Percentiles rank a stretch among this genome's conserved stretches.
These are phyloP conservation scores for Trichoderma oligosporum DNA, from an alignment of 2,329 filamentous ascomycete genomes.

Conservation along the genomic window DNA sequence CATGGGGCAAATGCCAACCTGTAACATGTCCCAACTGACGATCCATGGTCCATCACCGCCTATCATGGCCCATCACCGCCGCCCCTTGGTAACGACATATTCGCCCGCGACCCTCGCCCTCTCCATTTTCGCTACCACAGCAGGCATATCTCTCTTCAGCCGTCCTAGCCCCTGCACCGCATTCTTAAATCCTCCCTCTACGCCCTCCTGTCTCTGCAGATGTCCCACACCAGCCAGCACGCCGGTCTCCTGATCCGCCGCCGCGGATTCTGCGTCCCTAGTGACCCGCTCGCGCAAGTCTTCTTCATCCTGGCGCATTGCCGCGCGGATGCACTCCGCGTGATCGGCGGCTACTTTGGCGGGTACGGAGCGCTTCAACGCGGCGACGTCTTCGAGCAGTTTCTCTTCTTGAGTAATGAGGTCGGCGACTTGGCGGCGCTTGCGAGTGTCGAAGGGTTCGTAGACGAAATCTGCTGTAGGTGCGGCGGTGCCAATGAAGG, in stretches of 20 bases:
- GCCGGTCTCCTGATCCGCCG: not conserved
- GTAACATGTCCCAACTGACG: not conserved
- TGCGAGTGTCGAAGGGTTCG: slow-evolving; percentile 58
- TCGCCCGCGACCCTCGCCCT: slow-evolving; percentile 57
- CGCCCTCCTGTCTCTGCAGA: slow-evolving; percentile 41
- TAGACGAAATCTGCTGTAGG: slow-evolving; percentile 38
- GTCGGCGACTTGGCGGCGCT: slow-evolving; percentile 56
- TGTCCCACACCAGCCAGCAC: slow-evolving; percentile 27
- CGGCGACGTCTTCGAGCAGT: slow-evolving; percentile 60
- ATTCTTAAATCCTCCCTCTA: slow-evolving; percentile 45
- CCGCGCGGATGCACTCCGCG: slow-evolving; percentile 39
- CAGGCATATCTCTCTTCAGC: slow-evolving; percentile 58
- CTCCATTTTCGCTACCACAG: slow-evolving; percentile 62
- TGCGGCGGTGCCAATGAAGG: slow-evolving; percentile 34
- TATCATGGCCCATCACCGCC: not conserved
- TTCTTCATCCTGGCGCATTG: slow-evolving; percentile 47
- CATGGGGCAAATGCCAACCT: not conserved
- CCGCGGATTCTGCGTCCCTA: slow-evolving; percentile 22
- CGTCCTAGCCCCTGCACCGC: slow-evolving; percentile 50
- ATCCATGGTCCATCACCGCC: not conserved
- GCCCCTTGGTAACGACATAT: slow-evolving; percentile 45
- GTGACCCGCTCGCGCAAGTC: slow-evolving; percentile 34
- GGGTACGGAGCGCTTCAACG: slow-evolving; percentile 54
- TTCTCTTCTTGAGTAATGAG: slow-evolving; percentile 61
- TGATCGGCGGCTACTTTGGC: slow-evolving; percentile 41